These are phyloP conservation scores for Pythium rhizo-oryzae DNA, from an alignment of 352 stramenopile genomes.

Conservation along the genomic window DNA sequence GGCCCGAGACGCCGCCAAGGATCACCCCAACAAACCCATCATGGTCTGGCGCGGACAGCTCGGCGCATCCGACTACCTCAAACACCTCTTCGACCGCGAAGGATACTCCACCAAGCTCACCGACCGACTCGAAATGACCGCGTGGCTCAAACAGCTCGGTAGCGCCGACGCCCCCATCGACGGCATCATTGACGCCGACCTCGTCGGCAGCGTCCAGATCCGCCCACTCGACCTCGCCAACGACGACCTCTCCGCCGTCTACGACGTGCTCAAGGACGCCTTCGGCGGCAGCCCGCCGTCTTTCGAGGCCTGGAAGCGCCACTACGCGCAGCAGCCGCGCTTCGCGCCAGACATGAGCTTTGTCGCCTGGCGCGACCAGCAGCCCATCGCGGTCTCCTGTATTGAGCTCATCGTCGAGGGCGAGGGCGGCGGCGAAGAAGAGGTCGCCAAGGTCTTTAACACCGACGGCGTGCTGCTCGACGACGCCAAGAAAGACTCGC, in stretches of 20 bases:
- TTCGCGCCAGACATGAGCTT: slow-evolving; percentile 29
- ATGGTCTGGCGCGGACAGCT: slow-evolving; percentile 19
- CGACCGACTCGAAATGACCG: slow-evolving; percentile 17
- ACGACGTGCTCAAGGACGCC: slow-evolving; percentile 27
- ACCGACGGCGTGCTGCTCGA: not conserved
- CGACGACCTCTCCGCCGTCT: slow-evolving; percentile 21
- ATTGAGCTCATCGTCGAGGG: slow-evolving; percentile 21
- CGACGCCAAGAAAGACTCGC: slow-evolving; percentile 1
- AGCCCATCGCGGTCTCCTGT: not conserved
- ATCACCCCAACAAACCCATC: not conserved
- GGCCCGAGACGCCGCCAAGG: not conserved
- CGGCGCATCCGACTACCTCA: slow-evolving; percentile 15
- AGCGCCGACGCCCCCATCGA: not conserved
- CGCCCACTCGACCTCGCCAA: slow-evolving; percentile 12
- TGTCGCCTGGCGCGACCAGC: slow-evolving; percentile 13
- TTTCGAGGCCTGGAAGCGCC: slow-evolving; percentile 31
- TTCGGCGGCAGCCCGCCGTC: slow-evolving; percentile 18
- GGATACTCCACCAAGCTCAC: slow-evolving; percentile 7
- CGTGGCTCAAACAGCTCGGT: slow-evolving; percentile 1
- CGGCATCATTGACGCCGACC: not conserved
- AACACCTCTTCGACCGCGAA: not conserved
- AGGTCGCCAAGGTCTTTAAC: not conserved
- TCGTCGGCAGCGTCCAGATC: slow-evolving; percentile 9
- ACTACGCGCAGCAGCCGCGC: slow-evolving; percentile 30
- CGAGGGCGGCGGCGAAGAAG: slow-evolving; percentile 21